Base-by-base conservation (phyloP, 495 filamentous ascomycete genomes). In the Friedmanniomyces simplex region DNA sequence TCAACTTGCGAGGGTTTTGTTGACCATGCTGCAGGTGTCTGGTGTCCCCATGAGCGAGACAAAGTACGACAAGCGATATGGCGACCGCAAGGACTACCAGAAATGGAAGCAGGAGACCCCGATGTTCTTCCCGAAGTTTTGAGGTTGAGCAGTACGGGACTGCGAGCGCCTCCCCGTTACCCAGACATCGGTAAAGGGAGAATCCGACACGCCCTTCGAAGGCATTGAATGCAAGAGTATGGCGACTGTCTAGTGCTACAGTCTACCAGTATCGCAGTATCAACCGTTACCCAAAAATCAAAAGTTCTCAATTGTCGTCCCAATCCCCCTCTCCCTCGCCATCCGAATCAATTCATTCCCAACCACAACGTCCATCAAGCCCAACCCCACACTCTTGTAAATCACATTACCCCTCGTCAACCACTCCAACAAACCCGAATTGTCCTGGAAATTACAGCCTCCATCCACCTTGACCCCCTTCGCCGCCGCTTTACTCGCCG, bases 301-400 rank as follows among this genome's bases (percentile, higher is more conserved):
- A 69, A 91, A 89, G 4, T 82, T 78, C 66, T 84, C 76, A 62
- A 96, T 72, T 24, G 74, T 80, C 22, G 76, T 86, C n/a, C 89
- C 90, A 20, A 95, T 59, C 5, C 81, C 80, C 71, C 80, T 84
- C 63, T 83, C 79, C 65, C 79, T 76, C 30, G 91, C 91, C 67
- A 93, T 66, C 63, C 74, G 74, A 21, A 95, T 77, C 58, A 98
- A 55, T 66, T 91, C 84, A 52, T 77, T 78, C 13, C 89, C 91
- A 28, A 89, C 80, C 14, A 80, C 77, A 28, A 93, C 69, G 68
- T 93, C 88, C 87, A 93, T 91, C 61, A 90, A 62, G 0, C 86
- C 88, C 45, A 90, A 61, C 0, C 88, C 88, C 10, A 93, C 88
- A 63, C 81, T 83, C 74, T 91, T 91, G 66, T 87, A 93, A 22